phyloP scores from a whole-genome alignment of 805 yeast genomes.

The Wickerhamiella parazyma region DNA sequence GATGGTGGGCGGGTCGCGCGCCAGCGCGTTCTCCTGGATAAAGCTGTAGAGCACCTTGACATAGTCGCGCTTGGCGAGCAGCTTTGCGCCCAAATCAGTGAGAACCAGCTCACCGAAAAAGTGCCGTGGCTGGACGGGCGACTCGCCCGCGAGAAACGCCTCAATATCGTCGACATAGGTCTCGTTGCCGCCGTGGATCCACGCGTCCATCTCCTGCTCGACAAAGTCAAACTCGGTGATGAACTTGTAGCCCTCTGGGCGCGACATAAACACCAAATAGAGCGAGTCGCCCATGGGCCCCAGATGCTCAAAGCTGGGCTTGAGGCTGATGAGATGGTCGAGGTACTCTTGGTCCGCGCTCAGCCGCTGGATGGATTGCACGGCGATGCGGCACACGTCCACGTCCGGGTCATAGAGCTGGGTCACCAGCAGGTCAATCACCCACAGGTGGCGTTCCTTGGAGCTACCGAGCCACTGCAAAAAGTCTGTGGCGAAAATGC shows the following conservation, averaged over 20 bases:
- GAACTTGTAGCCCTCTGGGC: constrained; percentile 56
- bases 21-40: constrained; percentile 17
- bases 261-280: constrained; percentile 48
- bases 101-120: constrained; percentile 70
- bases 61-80: constrained; percentile 39
- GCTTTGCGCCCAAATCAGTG: constrained; percentile 64
- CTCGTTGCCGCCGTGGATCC: constrained; percentile 37
- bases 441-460: constrained; percentile 27
- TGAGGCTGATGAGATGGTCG: constrained; percentile 36
- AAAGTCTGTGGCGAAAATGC: constrained; percentile 43
- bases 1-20: constrained; percentile 27
- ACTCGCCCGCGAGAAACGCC: constrained; percentile 19
- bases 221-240: constrained; percentile 46
- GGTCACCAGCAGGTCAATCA: constrained; percentile 41
- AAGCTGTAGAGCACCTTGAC: constrained; percentile 24
- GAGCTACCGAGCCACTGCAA: constrained; percentile 30
- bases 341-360: constrained; percentile 38
- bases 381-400: constrained; percentile 43
- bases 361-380: constrained; percentile 38
- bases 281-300: constrained; percentile 42
- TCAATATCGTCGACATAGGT: constrained; percentile 25
- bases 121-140: constrained; percentile 37
- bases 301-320: constrained; percentile 45
- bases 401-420: constrained; percentile 56
- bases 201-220: constrained; percentile 48